A percentile compares a stretch with the other conserved stretches of the same genome.
phyloP scores from a whole-genome alignment of 495 filamentous ascomycete species.

The Lindgomyces ingoldianus region DNA sequence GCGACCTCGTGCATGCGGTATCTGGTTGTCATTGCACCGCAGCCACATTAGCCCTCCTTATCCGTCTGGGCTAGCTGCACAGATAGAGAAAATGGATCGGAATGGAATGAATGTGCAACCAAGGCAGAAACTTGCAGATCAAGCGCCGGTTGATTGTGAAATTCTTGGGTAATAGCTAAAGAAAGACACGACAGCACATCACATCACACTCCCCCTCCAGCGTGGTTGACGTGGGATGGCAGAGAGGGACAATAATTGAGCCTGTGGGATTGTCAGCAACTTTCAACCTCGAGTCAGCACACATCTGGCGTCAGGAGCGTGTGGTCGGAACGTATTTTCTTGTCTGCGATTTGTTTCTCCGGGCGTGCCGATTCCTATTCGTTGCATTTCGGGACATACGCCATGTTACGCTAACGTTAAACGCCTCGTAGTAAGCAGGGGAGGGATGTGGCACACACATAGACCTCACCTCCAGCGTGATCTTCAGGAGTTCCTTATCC shows the following conservation, averaged over 20 bases:
- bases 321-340: not conserved
- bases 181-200: not conserved
- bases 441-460: not conserved
- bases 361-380: not conserved
- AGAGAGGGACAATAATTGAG: too few relatives aligned
- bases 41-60: not conserved
- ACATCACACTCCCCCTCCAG: not conserved
- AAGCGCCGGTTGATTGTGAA: conserved; percentile 5
- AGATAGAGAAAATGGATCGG: not conserved
- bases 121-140: not conserved
- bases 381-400: not conserved
- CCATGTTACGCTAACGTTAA: not conserved
- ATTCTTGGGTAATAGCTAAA: not conserved
- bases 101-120: conserved; percentile 1
- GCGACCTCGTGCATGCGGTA: not conserved
- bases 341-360: not conserved
- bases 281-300: not conserved
- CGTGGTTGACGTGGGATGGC: not conserved
- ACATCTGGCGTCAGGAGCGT: not conserved
- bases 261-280: not conserved
- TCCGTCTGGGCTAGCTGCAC: not conserved
- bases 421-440: not conserved
- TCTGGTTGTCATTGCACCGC: not conserved
- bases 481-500: not conserved
- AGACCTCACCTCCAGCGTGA: not conserved